phyloP scores from a whole-genome alignment of 768 basidiomycete species.

The Lactifluus rugatus region DNA sequence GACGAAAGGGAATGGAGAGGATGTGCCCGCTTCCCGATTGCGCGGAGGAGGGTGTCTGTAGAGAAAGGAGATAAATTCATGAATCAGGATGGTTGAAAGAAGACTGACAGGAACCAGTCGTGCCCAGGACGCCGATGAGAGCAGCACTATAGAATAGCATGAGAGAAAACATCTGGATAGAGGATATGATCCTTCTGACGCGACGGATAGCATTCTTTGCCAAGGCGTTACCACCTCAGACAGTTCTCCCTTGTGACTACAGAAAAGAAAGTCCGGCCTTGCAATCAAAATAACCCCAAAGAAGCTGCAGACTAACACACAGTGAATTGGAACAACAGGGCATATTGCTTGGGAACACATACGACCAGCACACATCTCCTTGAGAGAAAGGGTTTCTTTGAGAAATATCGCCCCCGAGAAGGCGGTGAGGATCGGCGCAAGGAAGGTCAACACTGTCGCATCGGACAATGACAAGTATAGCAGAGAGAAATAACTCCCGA shows the following conservation, averaged over 20 bases:
- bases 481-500: constrained; percentile 57
- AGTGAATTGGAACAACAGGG: not conserved
- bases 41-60: constrained; percentile 43
- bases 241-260: constrained; percentile 21
- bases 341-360: not conserved
- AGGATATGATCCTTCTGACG: constrained; percentile 27
- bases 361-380: constrained; percentile 49
- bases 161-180: not conserved
- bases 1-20: constrained; percentile 62
- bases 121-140: constrained; percentile 52
- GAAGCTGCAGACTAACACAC: constrained; percentile 46
- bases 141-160: constrained; percentile 35
- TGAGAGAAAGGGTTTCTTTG: constrained; percentile 46
- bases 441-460: constrained; percentile 66
- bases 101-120: constrained; percentile 59
- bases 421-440: constrained; percentile 57
- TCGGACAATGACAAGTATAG: constrained; percentile 72
- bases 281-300: constrained; percentile 75
- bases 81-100: not conserved
- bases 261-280: constrained; percentile 67
- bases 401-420: constrained; percentile 52
- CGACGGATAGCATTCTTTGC: constrained; percentile 52
- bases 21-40: constrained; percentile 72
- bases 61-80: not conserved
- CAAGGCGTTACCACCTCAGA: constrained; percentile 21